phyloP scores from a whole-genome alignment of 1,284 basidiomycete species.

The Chiua sp. region DNA sequence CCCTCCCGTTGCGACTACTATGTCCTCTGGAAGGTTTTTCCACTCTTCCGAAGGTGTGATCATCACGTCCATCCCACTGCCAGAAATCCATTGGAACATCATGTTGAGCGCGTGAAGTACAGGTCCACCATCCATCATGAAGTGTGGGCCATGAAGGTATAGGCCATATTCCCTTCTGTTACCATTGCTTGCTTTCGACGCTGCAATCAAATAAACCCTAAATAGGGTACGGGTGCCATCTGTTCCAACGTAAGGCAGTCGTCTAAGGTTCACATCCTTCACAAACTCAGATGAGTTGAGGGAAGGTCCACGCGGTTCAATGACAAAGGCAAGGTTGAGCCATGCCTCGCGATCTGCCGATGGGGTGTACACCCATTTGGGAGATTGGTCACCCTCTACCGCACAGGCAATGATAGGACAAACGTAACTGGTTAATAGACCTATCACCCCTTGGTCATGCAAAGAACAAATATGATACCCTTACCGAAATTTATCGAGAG shows the following conservation, averaged over 20 bases:
- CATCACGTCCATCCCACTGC: slow-evolving; percentile 15
- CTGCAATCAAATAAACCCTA: slow-evolving; percentile 21
- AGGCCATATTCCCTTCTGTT: slow-evolving; percentile 18
- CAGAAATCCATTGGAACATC: slow-evolving; percentile 31
- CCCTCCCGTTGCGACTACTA: slow-evolving; percentile 24
- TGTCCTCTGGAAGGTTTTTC: slow-evolving; percentile 30
- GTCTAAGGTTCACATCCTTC: slow-evolving; percentile 14
- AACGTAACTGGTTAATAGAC: too few relatives aligned
- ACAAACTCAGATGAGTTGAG: slow-evolving; percentile 22
- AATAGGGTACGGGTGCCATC: slow-evolving; percentile 9
- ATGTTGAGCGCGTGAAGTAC: slow-evolving; percentile 22
- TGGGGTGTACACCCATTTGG: slow-evolving; percentile 24
- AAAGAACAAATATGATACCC: background rate
- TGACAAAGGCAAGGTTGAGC: slow-evolving; percentile 22
- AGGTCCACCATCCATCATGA: slow-evolving; percentile 22
- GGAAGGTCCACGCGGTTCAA: slow-evolving; percentile 23
- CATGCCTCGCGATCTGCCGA: slow-evolving; percentile 26
- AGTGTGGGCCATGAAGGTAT: slow-evolving; percentile 23
- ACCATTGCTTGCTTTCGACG: slow-evolving; percentile 1
- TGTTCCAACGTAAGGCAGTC: slow-evolving; percentile 23
- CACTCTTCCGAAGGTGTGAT: slow-evolving; percentile 22
- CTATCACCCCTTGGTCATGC: too few relatives aligned
- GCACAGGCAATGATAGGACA: background rate
- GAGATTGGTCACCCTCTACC: slow-evolving; percentile 12
- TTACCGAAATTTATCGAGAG: too few relatives aligned